Evolutionary conservation across 805 yeast species (phyloP), one percentile per base, ranked within the genome.

Genomic region (Lipomyces yamanashiensis): DNA sequence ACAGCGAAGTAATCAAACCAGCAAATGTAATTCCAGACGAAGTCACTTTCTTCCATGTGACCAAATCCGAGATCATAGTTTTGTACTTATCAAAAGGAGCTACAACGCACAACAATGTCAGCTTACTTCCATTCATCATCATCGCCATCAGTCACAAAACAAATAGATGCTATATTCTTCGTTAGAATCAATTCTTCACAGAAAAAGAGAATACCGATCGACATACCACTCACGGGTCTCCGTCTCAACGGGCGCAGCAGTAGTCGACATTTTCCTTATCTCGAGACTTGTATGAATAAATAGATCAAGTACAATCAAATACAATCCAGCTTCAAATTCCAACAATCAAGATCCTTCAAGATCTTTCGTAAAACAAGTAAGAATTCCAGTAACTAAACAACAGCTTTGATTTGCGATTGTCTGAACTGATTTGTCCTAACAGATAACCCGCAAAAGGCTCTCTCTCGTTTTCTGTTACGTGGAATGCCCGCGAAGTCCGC

Each of bases 61-160:
- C 36, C 10, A 64, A 33, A n/a, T 64, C 62, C 36, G 33, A 37
- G 19, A 52, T 9, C 23, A 40, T 19, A 7, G 47, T 33, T 61
- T 63, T 62, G 63, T 65, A 64, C 48, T 64, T 58, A 21, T 59
- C 34, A 41, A 50, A 43, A n/a, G 66, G 61, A 23, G 62, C 66
- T 44, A 47, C n/a, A 40, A 28, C n/a, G 12, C 8, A 34, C 23
- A 51, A 19, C 41, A 15, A 28, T 19, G 36, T 28, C 54, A 50
- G 54, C n/a, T n/a, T n/a, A n/a, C n/a, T n/a, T n/a, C n/a, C n/a
- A n/a, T 50, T 6, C n/a, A 21, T 28, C 36, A 6, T 39, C n/a
- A 13, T 39, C 43, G 13, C 43, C 13, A 43, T 43, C 47, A 43
- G 7, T 43, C 17, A 43, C 17, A n/a, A 13, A 2, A 4, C 47